phyloP scores from a whole-genome alignment of 768 basidiomycete genomes.

The Tricholoma bakamatsutake region DNA sequence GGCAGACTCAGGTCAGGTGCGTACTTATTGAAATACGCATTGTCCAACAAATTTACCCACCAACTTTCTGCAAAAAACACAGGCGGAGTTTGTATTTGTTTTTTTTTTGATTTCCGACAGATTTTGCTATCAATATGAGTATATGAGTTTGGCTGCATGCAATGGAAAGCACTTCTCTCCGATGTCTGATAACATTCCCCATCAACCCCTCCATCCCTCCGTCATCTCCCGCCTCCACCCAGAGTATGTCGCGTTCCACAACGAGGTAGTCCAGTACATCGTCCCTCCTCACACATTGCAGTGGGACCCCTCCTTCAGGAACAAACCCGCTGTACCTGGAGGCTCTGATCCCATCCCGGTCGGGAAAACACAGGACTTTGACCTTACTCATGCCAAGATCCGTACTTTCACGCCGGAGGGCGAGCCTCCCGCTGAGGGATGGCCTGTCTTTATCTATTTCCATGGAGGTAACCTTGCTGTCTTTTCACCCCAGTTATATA shows the following conservation, averaged over 20 bases:
- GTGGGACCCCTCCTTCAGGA: slow-evolving; percentile 56
- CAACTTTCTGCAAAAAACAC: no score
- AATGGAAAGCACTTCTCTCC: no score
- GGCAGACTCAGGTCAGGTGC: no score
- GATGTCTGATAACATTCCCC: neutral
- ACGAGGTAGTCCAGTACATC: slow-evolving; percentile 30
- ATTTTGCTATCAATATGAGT: no score
- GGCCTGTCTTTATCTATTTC: slow-evolving; percentile 71
- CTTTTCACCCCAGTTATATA: no score
- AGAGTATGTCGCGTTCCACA: slow-evolving; percentile 23
- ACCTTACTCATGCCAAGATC: slow-evolving; percentile 45
- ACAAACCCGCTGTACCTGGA: slow-evolving; percentile 31
- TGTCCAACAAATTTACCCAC: no score
- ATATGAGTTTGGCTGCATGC: no score
- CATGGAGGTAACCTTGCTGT: slow-evolving; percentile 49
- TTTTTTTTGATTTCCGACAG: no score
- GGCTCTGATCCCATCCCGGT: slow-evolving; percentile 33
- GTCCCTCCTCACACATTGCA: slow-evolving; percentile 38
- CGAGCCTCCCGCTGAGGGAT: slow-evolving; percentile 43
- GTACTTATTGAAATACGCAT: no score
- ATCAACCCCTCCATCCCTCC: slow-evolving; percentile 44
- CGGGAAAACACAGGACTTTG: slow-evolving; percentile 47
- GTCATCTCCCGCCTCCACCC: slow-evolving; percentile 54
- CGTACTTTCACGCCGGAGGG: slow-evolving; percentile 63
- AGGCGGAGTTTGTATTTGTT: no score